These are phyloP conservation scores for Suillus variegatus DNA, from an alignment of 768 basidiomycete genomes.

Conservation along the genomic window DNA sequence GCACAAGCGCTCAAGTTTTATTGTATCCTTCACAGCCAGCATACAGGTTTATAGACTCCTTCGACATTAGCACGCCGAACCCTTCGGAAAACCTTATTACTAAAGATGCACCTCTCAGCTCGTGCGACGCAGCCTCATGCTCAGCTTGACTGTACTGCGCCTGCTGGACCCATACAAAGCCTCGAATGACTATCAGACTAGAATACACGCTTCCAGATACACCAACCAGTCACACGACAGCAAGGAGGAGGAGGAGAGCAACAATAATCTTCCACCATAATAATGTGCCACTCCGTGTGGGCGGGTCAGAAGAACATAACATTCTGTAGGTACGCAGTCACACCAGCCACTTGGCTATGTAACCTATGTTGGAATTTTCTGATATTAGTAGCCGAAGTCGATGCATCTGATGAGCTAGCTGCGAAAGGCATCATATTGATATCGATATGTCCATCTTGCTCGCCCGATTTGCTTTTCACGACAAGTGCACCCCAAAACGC, in stretches of 20 bases:
- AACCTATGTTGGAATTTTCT: not conserved
- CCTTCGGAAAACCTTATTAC: not conserved
- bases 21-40: not conserved
- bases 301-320: not conserved
- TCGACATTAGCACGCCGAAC: not conserved
- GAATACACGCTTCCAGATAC: not conserved
- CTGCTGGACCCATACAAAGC: not conserved
- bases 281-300: not conserved
- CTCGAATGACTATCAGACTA: not conserved
- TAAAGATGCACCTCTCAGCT: not conserved
- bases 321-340: too few relatives aligned
- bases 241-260: not conserved
- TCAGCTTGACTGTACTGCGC: not conserved
- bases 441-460: not conserved
- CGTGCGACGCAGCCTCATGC: not conserved
- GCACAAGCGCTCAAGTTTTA: not conserved
- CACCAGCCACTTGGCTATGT: not conserved
- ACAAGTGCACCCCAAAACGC: not conserved
- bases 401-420: not conserved
- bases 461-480: not conserved
- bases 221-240: not conserved
- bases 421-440: not conserved
- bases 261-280: not conserved
- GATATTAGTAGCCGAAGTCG: not conserved
- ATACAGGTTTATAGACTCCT: not conserved